A percentile compares a stretch with the other conserved stretches of the same genome.
Evolutionary conservation across 1,284 basidiomycete species (phyloP).

Genomic region (Malassezia globosa): DNA sequence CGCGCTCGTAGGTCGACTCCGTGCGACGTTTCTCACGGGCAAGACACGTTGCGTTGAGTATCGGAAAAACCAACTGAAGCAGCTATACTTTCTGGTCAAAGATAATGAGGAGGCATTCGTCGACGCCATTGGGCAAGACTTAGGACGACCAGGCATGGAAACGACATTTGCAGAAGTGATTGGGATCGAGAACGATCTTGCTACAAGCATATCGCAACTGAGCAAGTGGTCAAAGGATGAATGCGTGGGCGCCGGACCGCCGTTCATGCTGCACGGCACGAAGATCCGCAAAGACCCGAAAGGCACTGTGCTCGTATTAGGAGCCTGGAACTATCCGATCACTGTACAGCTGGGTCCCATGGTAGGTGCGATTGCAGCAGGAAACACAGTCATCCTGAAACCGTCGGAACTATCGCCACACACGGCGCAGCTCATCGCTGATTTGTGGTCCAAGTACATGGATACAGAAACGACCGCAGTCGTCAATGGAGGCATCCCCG

Average conservation of each 20-base stretch:
- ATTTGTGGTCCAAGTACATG: slow-evolving; percentile 68
- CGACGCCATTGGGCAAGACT: slow-evolving; percentile 53
- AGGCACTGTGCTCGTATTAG: slow-evolving; percentile 50
- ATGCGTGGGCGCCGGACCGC: slow-evolving; percentile 34
- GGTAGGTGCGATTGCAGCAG: slow-evolving; percentile 49
- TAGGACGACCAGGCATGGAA: slow-evolving; percentile 51
- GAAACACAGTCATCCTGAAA: slow-evolving; percentile 49
- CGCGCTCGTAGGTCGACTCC: slow-evolving; percentile 50
- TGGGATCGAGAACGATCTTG: slow-evolving; percentile 52
- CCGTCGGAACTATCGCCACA: slow-evolving; percentile 68
- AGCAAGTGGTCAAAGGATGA: slow-evolving; percentile 48
- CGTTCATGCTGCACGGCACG: slow-evolving; percentile 43
- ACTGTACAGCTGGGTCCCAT: slow-evolving; percentile 46
- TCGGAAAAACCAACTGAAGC: slow-evolving; percentile 57
- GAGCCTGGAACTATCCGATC: slow-evolving; percentile 47
- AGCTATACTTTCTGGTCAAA: slow-evolving; percentile 56
- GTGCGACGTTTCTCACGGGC: slow-evolving; percentile 52
- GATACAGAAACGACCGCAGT: slow-evolving; percentile 62
- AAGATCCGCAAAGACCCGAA: slow-evolving; percentile 48
- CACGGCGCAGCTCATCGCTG: slow-evolving; percentile 58
- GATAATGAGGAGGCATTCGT: slow-evolving; percentile 55
- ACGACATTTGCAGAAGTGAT: slow-evolving; percentile 44
- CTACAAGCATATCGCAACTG: slow-evolving; percentile 58
- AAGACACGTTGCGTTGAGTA: slow-evolving; percentile 54
- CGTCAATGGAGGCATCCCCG: slow-evolving; percentile 64